Evolutionary conservation across 2,329 filamentous ascomycete species (phyloP).

Genomic region (Didymella lethalis): DNA sequence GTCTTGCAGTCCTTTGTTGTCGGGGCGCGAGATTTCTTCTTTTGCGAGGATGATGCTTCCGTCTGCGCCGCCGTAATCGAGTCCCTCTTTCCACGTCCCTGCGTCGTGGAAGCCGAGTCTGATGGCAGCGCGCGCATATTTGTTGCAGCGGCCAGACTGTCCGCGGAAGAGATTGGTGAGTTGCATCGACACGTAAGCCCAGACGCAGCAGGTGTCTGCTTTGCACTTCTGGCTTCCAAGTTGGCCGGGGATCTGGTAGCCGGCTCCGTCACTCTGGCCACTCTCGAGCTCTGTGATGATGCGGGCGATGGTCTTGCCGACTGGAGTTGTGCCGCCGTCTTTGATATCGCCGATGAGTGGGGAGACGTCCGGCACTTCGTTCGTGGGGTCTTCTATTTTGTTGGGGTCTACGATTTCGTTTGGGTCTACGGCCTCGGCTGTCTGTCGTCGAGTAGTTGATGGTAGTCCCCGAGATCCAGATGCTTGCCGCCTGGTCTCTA

Average conservation of each 20-base stretch:
- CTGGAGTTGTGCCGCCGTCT: conserved; percentile 22
- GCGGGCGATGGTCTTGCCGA: conserved; percentile 30
- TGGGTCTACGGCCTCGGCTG: not conserved
- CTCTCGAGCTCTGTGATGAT: conserved; percentile 31
- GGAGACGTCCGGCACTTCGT: conserved; percentile 11
- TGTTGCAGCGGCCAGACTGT: conserved; percentile 34
- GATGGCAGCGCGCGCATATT: conserved; percentile 33
- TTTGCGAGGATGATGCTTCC: conserved; percentile 35
- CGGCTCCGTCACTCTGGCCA: conserved; percentile 15
- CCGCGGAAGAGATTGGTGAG: conserved; percentile 31
- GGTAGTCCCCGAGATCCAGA: conserved; percentile 1
- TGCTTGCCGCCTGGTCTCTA: conserved; percentile 3
- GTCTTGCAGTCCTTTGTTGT: conserved; percentile 35
- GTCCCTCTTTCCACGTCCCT: conserved; percentile 32
- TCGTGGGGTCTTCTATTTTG: conserved; percentile 13
- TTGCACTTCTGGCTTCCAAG: conserved; percentile 28
- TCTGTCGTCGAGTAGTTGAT: conserved; percentile 4
- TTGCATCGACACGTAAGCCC: conserved; percentile 29
- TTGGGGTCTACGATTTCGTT: not conserved
- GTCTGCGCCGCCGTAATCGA: conserved; percentile 37
- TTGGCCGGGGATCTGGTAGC: conserved; percentile 21
- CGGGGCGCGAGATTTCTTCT: conserved; percentile 27
- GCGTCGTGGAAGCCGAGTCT: conserved; percentile 43
- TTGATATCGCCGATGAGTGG: conserved; percentile 39
- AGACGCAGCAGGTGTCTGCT: conserved; percentile 39